Base-by-base conservation (phyloP, 345 rosid genomes). In the Lepidium africanum region DNA sequence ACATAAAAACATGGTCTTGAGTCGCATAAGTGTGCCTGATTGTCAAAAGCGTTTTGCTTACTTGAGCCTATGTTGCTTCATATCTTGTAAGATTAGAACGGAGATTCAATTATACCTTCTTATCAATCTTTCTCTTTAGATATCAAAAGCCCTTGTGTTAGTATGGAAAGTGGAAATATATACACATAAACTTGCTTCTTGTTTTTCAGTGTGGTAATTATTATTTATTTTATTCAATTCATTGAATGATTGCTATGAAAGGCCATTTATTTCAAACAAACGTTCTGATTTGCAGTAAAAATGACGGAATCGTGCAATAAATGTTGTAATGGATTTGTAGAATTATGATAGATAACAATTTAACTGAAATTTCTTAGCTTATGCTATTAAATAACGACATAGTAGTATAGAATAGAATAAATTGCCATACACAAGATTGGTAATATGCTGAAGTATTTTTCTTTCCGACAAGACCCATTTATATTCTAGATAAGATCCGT, bases 61-160 rank as follows among this genome's bases (percentile, higher is more conserved):
- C 11, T 56, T 9, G 6, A 56, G 59, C 60, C 76, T 42, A 14
- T 64, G 71, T 58, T 65, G 23, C 61, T 65, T 65, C 39, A 14
- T 17, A 65, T 73, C 47, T 58, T 65, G 76, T 72, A 65, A 36
- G 17, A 72, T 72, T 56, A 56, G 38, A 64, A 64, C 13, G 64
- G 59, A 64, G 27, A 48, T 57, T 14, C 38, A 32, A 0, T 65
- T 47, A 30, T 30, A 13, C 52, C 65, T 56, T 39, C 30, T 55
- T 48, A 63, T 25, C 56, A 30, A 47, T 42, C 52, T 55, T 3
- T 72, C 43, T 65, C 53, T 58, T 21, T 73, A 67, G 38, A 32
- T 52, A 19, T 59, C 45, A 39, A 56, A 57, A 57, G 65, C 53
- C 35, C 60, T 40, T 58, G 54, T 49, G 21, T 41, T 57, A 40